Evolutionary conservation across 495 filamentous ascomycete species (phyloP), one percentile per base, ranked within the genome.

Genomic region (Neohortaea acidophila): DNA sequence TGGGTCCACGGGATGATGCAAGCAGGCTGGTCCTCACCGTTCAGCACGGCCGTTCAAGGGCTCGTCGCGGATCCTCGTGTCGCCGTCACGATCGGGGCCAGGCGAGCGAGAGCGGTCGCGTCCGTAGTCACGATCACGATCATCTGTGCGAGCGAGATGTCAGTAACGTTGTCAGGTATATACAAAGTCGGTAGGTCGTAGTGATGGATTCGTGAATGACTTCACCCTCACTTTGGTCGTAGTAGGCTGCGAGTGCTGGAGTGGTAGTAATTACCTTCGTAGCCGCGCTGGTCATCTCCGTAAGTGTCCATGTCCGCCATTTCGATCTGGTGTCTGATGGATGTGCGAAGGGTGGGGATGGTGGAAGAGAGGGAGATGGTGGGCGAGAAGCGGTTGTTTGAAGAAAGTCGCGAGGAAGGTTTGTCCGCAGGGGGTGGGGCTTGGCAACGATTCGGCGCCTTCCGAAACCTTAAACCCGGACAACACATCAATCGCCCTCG

Each of bases 71-170:
- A 51, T 47, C 19, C 59, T 44, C 15, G 34, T 24, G 38, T 52
- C 57, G 33, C 69, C 73, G 47, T 74, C 66, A 32, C 73, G 46
- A 33, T 49, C 46, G 41, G 74, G 73, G 56, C 83, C 82, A 54
- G 89, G 89, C 54, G 91, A 96, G 44, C 86, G 85, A 66, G 84
- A 93, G 57, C 89, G 82, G 44, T 86, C 75, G 57, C 79, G 81
- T 21, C 51, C 51, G 45, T 62, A 59, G 41, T 56, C 55, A 31
- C 38, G 42, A 33, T 43, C 41, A 47, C 47, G 42, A 33, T 43
- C 41, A 47, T 50, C 43, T 50, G 39, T 9, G 30, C 36, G 22
- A 21, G 18, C 10, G 12, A 8, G 11, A 2, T 21, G 31, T 48
- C 32, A 48, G 45, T 28, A 3, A 7, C 24, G n/a, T n/a, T 7